A percentile compares a stretch with the other conserved stretches of the same genome.
Evolutionary conservation across 2,329 filamentous ascomycete genomes (phyloP).

Genomic region (Pyrenophora teres): DNA sequence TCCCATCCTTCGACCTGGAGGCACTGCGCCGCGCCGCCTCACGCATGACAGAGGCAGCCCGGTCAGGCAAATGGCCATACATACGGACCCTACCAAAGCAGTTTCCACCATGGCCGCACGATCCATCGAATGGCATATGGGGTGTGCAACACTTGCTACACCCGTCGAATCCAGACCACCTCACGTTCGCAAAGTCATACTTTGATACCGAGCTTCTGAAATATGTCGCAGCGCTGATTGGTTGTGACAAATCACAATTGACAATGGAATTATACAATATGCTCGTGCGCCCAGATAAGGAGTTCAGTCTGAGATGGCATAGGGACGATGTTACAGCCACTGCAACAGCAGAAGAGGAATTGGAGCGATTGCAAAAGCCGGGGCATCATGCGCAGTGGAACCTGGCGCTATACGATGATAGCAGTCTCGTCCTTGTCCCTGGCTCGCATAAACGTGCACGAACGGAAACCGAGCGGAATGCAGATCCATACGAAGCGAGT

Average conservation of each 20-base stretch:
- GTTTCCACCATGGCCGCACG: constrained; percentile 82
- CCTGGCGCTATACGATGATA: constrained; percentile 76
- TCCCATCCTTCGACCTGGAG: constrained; percentile 54
- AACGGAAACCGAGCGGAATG: constrained; percentile 70
- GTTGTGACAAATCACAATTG: constrained; percentile 59
- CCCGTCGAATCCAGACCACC: constrained; percentile 67
- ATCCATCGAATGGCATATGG: constrained; percentile 73
- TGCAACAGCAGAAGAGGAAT: constrained; percentile 69
- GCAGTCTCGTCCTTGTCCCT: constrained; percentile 73
- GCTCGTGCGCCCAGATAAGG: constrained; percentile 71
- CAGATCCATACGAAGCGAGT: constrained; percentile 65
- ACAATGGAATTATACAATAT: constrained; percentile 91
- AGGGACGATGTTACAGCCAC: constrained; percentile 77
- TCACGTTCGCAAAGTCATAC: constrained; percentile 70
- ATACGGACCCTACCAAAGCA: constrained; percentile 86
- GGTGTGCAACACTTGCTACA: constrained; percentile 85
- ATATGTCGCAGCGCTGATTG: constrained; percentile 69
- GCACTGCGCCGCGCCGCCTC: constrained; percentile 65
- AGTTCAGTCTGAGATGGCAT: constrained; percentile 83
- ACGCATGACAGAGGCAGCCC: constrained; percentile 64
- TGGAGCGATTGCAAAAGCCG: constrained; percentile 61
- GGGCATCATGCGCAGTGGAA: constrained; percentile 87
- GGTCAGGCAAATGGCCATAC: constrained; percentile 76
- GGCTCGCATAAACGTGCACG: constrained; percentile 74
- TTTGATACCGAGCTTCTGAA: constrained; percentile 69